Base-by-base conservation (phyloP, 2,329 filamentous ascomycete species). In the Cucurbitaria berberidis region DNA sequence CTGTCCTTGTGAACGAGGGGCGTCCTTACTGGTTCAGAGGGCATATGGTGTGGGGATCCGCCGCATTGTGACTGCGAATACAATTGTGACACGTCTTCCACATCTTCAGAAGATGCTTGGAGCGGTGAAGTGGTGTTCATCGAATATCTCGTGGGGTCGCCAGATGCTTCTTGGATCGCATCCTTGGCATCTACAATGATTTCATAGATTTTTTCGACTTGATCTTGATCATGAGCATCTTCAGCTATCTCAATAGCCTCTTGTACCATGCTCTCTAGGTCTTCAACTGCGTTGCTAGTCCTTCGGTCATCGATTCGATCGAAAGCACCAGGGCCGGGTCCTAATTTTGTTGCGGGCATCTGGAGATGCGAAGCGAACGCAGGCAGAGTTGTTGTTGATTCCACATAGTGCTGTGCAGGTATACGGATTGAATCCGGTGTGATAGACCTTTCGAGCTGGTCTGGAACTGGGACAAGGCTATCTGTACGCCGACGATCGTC, bases 221-320 rank as follows among this genome's bases (percentile, higher is more conserved):
- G 66, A 3, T 66, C 63, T 26, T 58, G 59, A 46, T 75, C 58
- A 7, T 68, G 60, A 2, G 70, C 69, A 34, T 72, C 62, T 35
- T 75, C 67, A 5, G 76, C 74, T 26, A 76, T 66, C 1, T 67
- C 51, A 11, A 76, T 63, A 1, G 77, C 77, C 49, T 79, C 73
- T 51, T 77, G 67, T 51, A 79, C 76, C 40, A 80, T 66, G n/a
- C 74, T 67, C 53, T 80, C 77, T 5, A 80, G 53, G 0, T 70
- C 73, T 24, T 71, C 71, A 5, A 79, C 74, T 9, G 77, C 71
- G 22, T 66, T 63, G 43, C 62, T 69, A 22, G 72, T 59, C 13
- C 44, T 63, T 32, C 58, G 51, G 13, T 60, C 51, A 16, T 60
- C 60, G 3, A 44, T 41, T 7, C 52, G 51, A 32, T 63, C 61